Percentiles rank a stretch among this genome's conserved stretches.
phyloP scores from a whole-genome alignment of 1,139 yeast species.

The Scheffersomyces lignicola region DNA sequence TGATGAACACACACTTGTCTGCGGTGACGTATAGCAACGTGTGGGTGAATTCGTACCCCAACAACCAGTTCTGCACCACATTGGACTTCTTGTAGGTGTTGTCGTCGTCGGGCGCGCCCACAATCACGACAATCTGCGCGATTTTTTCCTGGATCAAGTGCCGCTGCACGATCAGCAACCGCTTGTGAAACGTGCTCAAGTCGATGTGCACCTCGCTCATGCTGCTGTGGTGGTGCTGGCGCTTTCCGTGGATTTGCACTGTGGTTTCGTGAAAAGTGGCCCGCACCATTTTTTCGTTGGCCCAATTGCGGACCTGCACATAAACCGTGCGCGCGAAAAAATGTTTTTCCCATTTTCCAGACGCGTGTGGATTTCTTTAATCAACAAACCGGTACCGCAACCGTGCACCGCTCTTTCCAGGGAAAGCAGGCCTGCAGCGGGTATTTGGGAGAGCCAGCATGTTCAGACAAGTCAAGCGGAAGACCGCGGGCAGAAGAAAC shows the following conservation, averaged over 20 bases:
- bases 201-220: constrained; percentile 43
- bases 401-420: not conserved
- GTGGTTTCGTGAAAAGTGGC: no score
- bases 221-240: constrained; percentile 8
- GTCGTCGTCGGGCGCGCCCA: constrained; percentile 83
- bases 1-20: constrained; percentile 63
- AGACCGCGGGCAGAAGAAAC: constrained; percentile 74
- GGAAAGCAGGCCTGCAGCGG: constrained; percentile 1
- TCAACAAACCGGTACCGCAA: no score
- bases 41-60: constrained; percentile 95
- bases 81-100: constrained; percentile 91
- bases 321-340: no score
- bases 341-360: no score
- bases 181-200: constrained; percentile 36
- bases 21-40: constrained; percentile 71
- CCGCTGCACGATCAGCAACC: constrained; percentile 43
- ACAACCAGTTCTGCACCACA: constrained; percentile 84
- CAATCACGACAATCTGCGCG: constrained; percentile 62
- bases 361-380: no score
- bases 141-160: constrained; percentile 42
- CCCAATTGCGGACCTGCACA: no score
- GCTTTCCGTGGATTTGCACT: no score
- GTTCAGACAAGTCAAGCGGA: constrained; percentile 76
- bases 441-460: no score
- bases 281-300: no score